phyloP scores from a whole-genome alignment of 140 eudicot species.

The Anethum foeniculum region DNA sequence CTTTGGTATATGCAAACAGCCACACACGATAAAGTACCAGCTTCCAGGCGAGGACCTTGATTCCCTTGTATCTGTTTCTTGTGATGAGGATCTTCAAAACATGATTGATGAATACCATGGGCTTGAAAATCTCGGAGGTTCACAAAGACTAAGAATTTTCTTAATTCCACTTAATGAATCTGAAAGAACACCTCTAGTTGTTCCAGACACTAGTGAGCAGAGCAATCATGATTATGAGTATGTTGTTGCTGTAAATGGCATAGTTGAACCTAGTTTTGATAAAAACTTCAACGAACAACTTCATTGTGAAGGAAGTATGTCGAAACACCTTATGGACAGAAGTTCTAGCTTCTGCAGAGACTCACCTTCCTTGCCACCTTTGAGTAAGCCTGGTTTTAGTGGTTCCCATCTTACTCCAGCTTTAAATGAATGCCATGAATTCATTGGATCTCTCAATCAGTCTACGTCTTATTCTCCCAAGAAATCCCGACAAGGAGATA shows the following conservation, averaged over 20 bases:
- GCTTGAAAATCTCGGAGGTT: conserved; percentile 42
- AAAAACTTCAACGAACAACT: conserved; percentile 24
- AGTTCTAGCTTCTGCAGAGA: conserved; percentile 27
- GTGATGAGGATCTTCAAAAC: conserved; percentile 87
- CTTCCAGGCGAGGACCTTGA: conserved; percentile 99
- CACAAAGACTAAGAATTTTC: conserved; percentile 67
- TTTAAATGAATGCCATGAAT: conserved; percentile 23
- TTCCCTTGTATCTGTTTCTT: conserved; percentile 81
- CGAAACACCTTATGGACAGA: conserved; percentile 26
- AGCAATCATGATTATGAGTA: conserved; percentile 55
- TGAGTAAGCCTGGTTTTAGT: conserved; percentile 21
- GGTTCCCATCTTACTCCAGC: conserved; percentile 19
- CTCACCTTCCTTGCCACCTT: conserved; percentile 25
- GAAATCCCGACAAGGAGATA: conserved; percentile 35
- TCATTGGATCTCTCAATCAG: conserved; percentile 20
- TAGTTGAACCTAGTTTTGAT: conserved; percentile 29
- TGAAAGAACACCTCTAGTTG: conserved; percentile 29
- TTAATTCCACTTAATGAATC: conserved; percentile 59
- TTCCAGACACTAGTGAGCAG: conserved; percentile 31
- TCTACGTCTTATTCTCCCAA: conserved; percentile 31
- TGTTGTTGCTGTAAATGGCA: conserved; percentile 79
- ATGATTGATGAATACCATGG: conserved; percentile 85
- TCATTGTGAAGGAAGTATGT: conserved; percentile 20
- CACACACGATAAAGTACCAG: conserved; percentile 77
- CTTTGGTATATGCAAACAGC: conserved; percentile 49